Conservation (phyloP, 108 stramenopile genomes). For the Pseudonitzschia pungens region DNA sequence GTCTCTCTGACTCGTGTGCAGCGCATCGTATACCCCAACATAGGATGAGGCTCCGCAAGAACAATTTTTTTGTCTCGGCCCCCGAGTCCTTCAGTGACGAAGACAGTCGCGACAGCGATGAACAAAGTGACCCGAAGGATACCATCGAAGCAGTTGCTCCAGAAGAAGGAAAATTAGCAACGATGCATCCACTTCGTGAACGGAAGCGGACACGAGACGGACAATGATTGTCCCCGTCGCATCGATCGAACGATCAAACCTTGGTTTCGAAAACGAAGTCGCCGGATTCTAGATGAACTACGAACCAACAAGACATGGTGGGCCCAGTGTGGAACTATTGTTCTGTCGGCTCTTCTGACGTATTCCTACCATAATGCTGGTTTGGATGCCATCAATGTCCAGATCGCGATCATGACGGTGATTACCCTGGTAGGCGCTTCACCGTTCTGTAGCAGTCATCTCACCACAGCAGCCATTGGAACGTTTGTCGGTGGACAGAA, state of each 20-base stretch:
- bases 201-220: neutral
- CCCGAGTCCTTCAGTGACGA: neutral
- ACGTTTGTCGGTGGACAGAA: constrained; percentile 54
- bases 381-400: constrained; percentile 31
- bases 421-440: constrained; percentile 42
- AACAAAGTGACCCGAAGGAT: constrained; percentile 12
- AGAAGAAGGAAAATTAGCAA: neutral
- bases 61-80: neutral
- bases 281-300: neutral
- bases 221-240: neutral
- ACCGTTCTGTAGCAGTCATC: constrained; percentile 34
- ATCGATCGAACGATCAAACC: neutral
- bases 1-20: neutral
- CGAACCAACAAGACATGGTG: constrained; percentile 28
- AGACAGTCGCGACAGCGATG: neutral
- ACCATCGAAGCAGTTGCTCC: constrained; percentile 14
- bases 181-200: neutral
- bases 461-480: constrained; percentile 40
- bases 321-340: constrained; percentile 38
- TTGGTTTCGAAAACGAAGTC: neutral
- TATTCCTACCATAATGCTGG: constrained; percentile 41
- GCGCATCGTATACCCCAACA: neutral
- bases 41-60: constrained; percentile 6
- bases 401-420: constrained; percentile 52
- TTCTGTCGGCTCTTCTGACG: constrained; percentile 28